Conservation (phyloP, 805 yeast genomes). For the Naumovozyma dairenensis region DNA sequence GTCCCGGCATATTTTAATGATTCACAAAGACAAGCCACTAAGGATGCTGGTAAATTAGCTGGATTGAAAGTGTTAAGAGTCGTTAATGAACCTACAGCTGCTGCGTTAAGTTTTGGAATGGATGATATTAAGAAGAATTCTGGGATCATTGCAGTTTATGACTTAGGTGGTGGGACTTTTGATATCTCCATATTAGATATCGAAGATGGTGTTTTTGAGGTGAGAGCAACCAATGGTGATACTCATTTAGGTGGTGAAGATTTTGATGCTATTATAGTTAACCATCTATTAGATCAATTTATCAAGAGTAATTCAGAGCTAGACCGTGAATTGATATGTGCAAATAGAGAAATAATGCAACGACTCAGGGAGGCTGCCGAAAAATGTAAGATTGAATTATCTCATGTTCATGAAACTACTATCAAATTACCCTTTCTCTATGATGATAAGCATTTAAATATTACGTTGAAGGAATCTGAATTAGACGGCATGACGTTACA, state of each 20-base stretch:
- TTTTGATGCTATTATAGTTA: slow-evolving; percentile 57
- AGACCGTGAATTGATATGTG: slow-evolving; percentile 26
- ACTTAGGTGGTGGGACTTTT: slow-evolving; percentile 80
- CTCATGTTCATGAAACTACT: slow-evolving; percentile 51
- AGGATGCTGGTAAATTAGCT: slow-evolving; percentile 65
- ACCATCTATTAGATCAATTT: slow-evolving; percentile 49
- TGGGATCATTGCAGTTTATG: slow-evolving; percentile 45
- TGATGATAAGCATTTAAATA: slow-evolving; percentile 49
- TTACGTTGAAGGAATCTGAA: slow-evolving; percentile 53
- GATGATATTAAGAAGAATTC: slow-evolving; percentile 18
- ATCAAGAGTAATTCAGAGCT: slow-evolving; percentile 41
- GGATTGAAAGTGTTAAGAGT: slow-evolving; percentile 69
- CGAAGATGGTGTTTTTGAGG: slow-evolving; percentile 75
- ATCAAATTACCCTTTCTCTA: slow-evolving; percentile 63
- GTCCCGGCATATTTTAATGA: slow-evolving; percentile 83
- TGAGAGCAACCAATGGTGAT: slow-evolving; percentile 74
- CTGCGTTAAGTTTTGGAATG: slow-evolving; percentile 72
- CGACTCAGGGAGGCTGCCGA: slow-evolving; percentile 76
- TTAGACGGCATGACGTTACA: slow-evolving; percentile 58
- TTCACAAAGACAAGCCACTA: slow-evolving; percentile 76
- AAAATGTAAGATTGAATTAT: slow-evolving; percentile 62
- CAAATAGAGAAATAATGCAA: slow-evolving; percentile 51
- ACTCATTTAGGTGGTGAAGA: slow-evolving; percentile 85
- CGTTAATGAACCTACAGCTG: slow-evolving; percentile 78
- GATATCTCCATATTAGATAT: slow-evolving; percentile 72